phyloP scores from a whole-genome alignment of 805 yeast species.

The Yarrowia sp. region DNA sequence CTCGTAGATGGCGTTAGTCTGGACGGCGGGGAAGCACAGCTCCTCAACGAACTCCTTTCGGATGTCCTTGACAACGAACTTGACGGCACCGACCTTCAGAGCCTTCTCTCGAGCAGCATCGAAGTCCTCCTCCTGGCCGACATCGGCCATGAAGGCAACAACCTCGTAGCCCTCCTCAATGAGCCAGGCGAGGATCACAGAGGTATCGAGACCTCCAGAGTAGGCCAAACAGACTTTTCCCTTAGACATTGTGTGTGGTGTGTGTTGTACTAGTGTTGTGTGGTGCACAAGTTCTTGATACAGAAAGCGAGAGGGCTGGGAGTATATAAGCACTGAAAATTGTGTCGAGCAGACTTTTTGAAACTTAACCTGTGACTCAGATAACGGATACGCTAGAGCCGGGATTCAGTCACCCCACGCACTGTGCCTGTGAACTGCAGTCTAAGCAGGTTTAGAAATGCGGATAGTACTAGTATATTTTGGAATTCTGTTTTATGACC shows the following conservation, averaged over 20 bases:
- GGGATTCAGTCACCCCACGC: neutral
- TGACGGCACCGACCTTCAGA: constrained; percentile 92
- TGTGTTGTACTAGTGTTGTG: neutral
- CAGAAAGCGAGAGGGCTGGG: neutral
- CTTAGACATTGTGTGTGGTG: constrained; percentile 63
- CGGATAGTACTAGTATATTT: neutral
- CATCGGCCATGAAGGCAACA: constrained; percentile 95
- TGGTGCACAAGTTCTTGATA: neutral
- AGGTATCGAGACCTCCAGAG: constrained; percentile 98
- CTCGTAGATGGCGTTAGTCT: constrained; percentile 96
- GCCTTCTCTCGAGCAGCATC: constrained; percentile 97
- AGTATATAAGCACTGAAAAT: constrained; percentile 2
- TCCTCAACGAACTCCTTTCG: constrained; percentile 92
- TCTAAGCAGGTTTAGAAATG: neutral
- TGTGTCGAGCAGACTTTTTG: neutral
- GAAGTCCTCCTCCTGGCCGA: constrained; percentile 99
- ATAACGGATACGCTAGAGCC: constrained; percentile 21
- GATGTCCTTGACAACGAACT: constrained; percentile 90
- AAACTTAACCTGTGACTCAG: constrained; percentile 21
- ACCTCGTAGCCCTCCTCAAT: constrained; percentile 98
- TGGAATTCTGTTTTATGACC: neutral
- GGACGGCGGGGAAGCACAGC: constrained; percentile 94
- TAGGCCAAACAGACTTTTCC: constrained; percentile 99
- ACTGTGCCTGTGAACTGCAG: neutral
- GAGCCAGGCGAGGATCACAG: constrained; percentile 96